These are phyloP conservation scores for Somion occarium DNA, from an alignment of 1,284 basidiomycete genomes.

Conservation along the genomic window DNA sequence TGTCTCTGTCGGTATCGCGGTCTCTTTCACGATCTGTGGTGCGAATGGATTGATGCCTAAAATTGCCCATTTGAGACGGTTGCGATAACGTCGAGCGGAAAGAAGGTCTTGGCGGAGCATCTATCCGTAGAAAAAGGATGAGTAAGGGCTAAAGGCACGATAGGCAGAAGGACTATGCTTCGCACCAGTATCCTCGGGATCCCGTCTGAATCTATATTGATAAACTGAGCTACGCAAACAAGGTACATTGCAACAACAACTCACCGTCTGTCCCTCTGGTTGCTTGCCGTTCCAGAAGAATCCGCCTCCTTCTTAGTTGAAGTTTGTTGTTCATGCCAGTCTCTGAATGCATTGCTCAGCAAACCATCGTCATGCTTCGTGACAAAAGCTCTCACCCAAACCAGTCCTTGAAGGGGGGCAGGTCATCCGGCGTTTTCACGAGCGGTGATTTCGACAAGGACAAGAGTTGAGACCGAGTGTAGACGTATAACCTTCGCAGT, in stretches of 20 bases:
- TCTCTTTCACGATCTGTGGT: conserved; percentile 59
- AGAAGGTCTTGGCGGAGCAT: conserved; percentile 54
- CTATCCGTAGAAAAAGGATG: conserved; percentile 24
- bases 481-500: conserved; percentile 49
- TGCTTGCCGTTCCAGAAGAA: conserved; percentile 39
- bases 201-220: conserved; percentile 60
- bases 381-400: conserved; percentile 61
- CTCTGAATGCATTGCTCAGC: conserved; percentile 27
- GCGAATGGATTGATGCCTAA: conserved; percentile 78
- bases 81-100: conserved; percentile 72
- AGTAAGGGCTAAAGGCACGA: conserved; percentile 11
- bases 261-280: conserved; percentile 59
- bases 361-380: conserved; percentile 8
- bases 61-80: conserved; percentile 86
- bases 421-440: conserved; percentile 62
- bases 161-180: conserved; percentile 13
- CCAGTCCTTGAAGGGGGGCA: conserved; percentile 83
- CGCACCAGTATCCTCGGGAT: conserved; percentile 66
- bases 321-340: conserved; percentile 55
- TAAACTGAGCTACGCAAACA: conserved; percentile 13
- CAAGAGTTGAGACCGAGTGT: conserved; percentile 65
- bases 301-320: conserved; percentile 66
- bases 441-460: conserved; percentile 72
- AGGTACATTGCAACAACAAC: conserved; percentile 13
- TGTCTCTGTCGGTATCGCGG: conserved; percentile 58